phyloP scores from a whole-genome alignment of 1,284 basidiomycete species.

The Pseudozyma sp. region DNA sequence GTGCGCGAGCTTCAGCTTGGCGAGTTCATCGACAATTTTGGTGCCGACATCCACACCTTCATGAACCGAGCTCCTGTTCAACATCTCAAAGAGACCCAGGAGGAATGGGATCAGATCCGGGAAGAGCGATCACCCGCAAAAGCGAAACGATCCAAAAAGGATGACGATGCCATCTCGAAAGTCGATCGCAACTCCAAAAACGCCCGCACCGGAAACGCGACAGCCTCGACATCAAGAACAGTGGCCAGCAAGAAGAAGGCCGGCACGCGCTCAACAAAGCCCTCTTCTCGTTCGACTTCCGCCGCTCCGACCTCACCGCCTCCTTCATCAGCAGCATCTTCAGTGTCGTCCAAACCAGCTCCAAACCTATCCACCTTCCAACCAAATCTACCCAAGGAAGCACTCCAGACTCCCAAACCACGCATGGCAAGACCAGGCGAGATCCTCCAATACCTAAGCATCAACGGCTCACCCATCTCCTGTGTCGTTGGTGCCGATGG shows the following conservation, averaged over 20 bases:
- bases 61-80: constrained; percentile 39
- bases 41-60: constrained; percentile 47
- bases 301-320: constrained; percentile 11
- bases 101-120: constrained; percentile 55
- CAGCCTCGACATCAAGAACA: constrained; percentile 5
- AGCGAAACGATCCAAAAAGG: constrained; percentile 29
- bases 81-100: constrained; percentile 32
- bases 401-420: constrained; percentile 31
- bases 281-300: neutral
- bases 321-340: neutral
- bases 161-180: constrained; percentile 14
- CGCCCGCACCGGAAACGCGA: constrained; percentile 1
- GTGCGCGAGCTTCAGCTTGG: constrained; percentile 39
- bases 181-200: constrained; percentile 8
- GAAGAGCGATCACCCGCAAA: constrained; percentile 27
- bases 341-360: constrained; percentile 22
- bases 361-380: constrained; percentile 38
- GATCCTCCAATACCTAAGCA: constrained; percentile 44
- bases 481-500: constrained; percentile 56
- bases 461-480: constrained; percentile 55
- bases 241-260: constrained; percentile 9
- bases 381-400: constrained; percentile 33
- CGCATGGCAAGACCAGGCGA: constrained; percentile 52
- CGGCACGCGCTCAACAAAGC: constrained; percentile 10
- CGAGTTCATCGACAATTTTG: constrained; percentile 50